A percentile compares a stretch with the other conserved stretches of the same genome.
Evolutionary conservation across 495 filamentous ascomycete genomes (phyloP).

Genomic region (Penicillium cosmopolitanum): DNA sequence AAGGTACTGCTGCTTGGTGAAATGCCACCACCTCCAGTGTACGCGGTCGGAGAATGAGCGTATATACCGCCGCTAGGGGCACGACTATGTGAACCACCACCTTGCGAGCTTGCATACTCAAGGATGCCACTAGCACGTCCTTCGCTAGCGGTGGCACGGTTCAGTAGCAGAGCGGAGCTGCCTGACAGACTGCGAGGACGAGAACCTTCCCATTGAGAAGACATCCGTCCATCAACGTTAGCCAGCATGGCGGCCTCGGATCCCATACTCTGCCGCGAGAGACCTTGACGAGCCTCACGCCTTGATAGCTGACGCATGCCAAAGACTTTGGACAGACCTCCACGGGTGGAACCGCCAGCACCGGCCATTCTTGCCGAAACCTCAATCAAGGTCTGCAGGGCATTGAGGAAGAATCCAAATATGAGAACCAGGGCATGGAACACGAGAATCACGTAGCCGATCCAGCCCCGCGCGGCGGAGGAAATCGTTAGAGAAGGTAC

Average conservation of each 20-base stretch:
- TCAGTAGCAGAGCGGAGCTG: conserved; percentile 76
- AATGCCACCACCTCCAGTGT: conserved; percentile 60
- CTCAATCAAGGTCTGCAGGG: conserved; percentile 86
- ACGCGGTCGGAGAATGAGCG: conserved; percentile 73
- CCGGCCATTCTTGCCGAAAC: conserved; percentile 79
- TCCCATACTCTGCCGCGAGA: conserved; percentile 72
- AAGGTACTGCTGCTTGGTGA: conserved; percentile 49
- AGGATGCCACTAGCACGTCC: conserved; percentile 48
- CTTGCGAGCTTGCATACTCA: conserved; percentile 52
- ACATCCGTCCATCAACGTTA: conserved; percentile 63
- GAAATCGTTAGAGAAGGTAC: conserved; percentile 77
- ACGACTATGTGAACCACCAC: conserved; percentile 41
- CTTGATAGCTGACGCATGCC: conserved; percentile 90
- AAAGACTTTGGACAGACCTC: conserved; percentile 88
- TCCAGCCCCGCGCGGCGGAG: conserved; percentile 84
- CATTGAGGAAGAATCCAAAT: conserved; percentile 93
- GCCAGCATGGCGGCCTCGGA: conserved; percentile 81
- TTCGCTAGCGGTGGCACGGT: conserved; percentile 54
- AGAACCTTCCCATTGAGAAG: conserved; percentile 66
- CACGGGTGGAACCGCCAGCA: conserved; percentile 79
- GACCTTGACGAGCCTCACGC: conserved; percentile 64
- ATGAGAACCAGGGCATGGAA: conserved; percentile 86
- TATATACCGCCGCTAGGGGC: conserved; percentile 57
- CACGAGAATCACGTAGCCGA: conserved; percentile 88
- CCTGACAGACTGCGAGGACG: conserved; percentile 81